Evolutionary conservation across 1,139 yeast species (phyloP).

Genomic region (Taphrina wiesneri): DNA sequence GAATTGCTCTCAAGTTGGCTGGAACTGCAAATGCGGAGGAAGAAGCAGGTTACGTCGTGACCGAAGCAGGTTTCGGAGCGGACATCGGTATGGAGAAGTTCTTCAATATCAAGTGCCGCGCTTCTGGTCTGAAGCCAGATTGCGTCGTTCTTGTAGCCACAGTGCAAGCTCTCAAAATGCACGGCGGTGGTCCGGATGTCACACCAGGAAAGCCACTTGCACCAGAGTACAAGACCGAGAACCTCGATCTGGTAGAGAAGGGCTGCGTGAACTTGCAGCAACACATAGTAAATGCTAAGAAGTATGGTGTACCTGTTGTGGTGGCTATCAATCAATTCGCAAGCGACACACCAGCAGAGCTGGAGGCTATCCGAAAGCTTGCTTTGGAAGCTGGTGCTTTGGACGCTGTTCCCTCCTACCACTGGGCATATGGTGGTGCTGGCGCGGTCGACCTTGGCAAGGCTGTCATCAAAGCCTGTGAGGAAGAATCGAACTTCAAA

Average conservation of each 20-base stretch:
- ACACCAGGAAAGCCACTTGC: slow-evolving; percentile 94
- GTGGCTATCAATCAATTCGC: slow-evolving; percentile 94
- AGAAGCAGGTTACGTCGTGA: slow-evolving; percentile 86
- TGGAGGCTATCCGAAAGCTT: slow-evolving; percentile 77
- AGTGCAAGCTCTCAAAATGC: slow-evolving; percentile 93
- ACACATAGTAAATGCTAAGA: slow-evolving; percentile 83
- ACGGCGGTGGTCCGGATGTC: slow-evolving; percentile 98
- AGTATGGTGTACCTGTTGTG: slow-evolving; percentile 88
- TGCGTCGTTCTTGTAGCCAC: slow-evolving; percentile 95
- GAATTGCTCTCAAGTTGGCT: slow-evolving; percentile 88
- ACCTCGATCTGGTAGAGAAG: slow-evolving; percentile 73
- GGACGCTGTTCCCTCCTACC: slow-evolving; percentile 92
- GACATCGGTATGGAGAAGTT: slow-evolving; percentile 99
- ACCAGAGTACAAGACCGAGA: slow-evolving; percentile 79
- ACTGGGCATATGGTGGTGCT: slow-evolving; percentile 97
- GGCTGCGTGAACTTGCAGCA: slow-evolving; percentile 91
- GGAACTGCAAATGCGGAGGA: slow-evolving; percentile 66
- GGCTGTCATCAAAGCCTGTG: slow-evolving; percentile 77
- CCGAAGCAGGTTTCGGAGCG: slow-evolving; percentile 98
- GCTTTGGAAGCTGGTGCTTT: slow-evolving; percentile 91
- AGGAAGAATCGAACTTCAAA: slow-evolving; percentile 58
- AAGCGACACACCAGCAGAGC: slow-evolving; percentile 80
- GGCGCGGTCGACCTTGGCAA: slow-evolving; percentile 89
- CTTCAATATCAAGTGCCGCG: slow-evolving; percentile 92
- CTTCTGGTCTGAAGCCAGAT: slow-evolving; percentile 88